phyloP scores from a whole-genome alignment of 768 basidiomycete genomes.

The Gymnopilus junonius region DNA sequence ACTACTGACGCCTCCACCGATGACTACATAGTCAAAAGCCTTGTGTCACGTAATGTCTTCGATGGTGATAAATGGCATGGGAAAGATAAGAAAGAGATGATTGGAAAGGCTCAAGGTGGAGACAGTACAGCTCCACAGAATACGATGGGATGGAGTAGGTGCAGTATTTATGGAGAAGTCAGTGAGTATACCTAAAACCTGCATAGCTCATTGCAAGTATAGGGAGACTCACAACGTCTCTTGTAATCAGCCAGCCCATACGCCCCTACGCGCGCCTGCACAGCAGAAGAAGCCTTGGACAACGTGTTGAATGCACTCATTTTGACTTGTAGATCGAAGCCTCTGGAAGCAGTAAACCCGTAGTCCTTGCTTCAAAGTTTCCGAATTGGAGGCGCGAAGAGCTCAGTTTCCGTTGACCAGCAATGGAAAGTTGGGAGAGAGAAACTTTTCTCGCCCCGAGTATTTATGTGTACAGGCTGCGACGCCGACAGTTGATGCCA shows the following conservation, averaged over 20 bases:
- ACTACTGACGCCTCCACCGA: slow-evolving; percentile 8
- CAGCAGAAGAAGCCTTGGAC: slow-evolving; percentile 27
- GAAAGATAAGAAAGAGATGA: neutral
- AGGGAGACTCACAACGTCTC: slow-evolving; percentile 32
- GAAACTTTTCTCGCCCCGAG: slow-evolving; percentile 1
- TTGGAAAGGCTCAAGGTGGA: too few species aligned
- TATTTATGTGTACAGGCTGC: slow-evolving; percentile 11
- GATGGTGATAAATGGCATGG: slow-evolving; percentile 7
- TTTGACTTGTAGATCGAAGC: neutral
- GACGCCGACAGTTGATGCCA: neutral
- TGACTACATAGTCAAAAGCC: slow-evolving; percentile 3
- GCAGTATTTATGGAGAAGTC: neutral
- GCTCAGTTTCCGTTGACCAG: slow-evolving; percentile 19
- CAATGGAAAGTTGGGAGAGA: slow-evolving; percentile 18
- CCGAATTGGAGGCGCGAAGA: neutral
- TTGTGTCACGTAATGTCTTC: neutral
- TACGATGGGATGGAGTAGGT: slow-evolving; percentile 8
- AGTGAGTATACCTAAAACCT: too few species aligned
- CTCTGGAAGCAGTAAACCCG: slow-evolving; percentile 11
- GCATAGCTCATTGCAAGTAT: too few species aligned
- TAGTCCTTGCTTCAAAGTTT: neutral
- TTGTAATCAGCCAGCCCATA: slow-evolving; percentile 22
- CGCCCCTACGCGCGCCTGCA: slow-evolving; percentile 22
- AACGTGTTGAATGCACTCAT: slow-evolving; percentile 27
- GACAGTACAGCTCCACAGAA: too few species aligned